phyloP scores from a whole-genome alignment of 2,329 filamentous ascomycete genomes.

The Apiospora sp. region DNA sequence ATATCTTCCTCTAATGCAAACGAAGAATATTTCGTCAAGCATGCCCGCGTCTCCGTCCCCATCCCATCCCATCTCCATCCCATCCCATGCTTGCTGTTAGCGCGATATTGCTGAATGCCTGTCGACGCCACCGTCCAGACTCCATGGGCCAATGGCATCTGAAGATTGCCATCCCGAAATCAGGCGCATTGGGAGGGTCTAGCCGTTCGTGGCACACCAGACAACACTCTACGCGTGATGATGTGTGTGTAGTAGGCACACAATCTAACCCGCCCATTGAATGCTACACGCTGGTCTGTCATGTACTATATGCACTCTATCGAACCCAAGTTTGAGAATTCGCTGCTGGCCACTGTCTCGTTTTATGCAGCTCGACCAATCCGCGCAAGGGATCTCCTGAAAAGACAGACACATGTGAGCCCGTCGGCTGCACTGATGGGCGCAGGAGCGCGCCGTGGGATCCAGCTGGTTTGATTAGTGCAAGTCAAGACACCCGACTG shows the following conservation, averaged over 20 bases:
- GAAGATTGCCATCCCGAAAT: conserved; percentile 19
- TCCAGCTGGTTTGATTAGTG: conserved; percentile 16
- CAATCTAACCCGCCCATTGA: conserved; percentile 4
- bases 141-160: conserved; percentile 3
- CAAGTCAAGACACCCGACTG: conserved; percentile 6
- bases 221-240: conserved; percentile 15
- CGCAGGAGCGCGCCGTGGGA: conserved; percentile 12
- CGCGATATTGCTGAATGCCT: conserved; percentile 24
- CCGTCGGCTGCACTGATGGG: conserved; percentile 2
- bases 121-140: conserved; percentile 20
- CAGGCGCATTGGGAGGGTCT: conserved; percentile 19
- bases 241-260: not conserved
- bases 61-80: conserved; percentile 11
- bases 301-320: conserved; percentile 22
- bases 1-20: conserved; percentile 16
- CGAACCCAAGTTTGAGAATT: conserved; percentile 10
- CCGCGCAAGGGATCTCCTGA: conserved; percentile 8
- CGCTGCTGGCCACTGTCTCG: conserved; percentile 1
- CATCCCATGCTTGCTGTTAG: conserved; percentile 19
- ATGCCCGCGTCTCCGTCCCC: conserved; percentile 18
- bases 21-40: conserved; percentile 23
- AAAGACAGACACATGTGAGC: conserved; percentile 2
- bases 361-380: conserved; percentile 3
- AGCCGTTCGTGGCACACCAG: conserved; percentile 6
- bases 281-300: not conserved